A percentile compares a stretch with the other conserved stretches of the same genome.
phyloP scores from a whole-genome alignment of 306 rosid species.

The Citrullus colocynthis region DNA sequence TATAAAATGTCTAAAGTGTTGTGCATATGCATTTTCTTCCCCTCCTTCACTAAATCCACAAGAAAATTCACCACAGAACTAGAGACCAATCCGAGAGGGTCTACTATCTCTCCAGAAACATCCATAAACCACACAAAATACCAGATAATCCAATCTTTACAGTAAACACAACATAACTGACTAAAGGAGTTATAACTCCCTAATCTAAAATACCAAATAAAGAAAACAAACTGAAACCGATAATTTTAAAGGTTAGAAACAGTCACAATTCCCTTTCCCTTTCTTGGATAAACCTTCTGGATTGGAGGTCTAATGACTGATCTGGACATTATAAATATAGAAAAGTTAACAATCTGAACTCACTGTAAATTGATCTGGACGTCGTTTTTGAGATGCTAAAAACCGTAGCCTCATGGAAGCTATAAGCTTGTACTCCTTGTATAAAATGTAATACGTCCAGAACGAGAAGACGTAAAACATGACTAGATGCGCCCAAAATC shows the following conservation, averaged over 20 bases:
- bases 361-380: constrained; percentile 75
- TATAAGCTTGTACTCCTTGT: constrained; percentile 49
- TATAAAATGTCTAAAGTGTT: no score
- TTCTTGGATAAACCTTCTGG: background rate
- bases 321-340: background rate
- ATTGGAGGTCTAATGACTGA: background rate
- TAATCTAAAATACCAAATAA: no score
- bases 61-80: no score
- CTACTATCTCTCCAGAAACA: no score
- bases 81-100: no score
- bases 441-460: constrained; percentile 78
- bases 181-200: no score
- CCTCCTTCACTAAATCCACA: no score
- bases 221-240: background rate
- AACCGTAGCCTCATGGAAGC: constrained; percentile 57
- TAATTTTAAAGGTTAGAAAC: background rate
- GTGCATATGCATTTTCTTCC: no score
- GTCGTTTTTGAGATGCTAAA: constrained; percentile 69
- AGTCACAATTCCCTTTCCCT: background rate
- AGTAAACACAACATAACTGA: no score
- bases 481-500: constrained; percentile 66
- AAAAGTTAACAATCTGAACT: background rate
- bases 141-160: no score
- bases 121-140: no score
- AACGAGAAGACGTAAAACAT: constrained; percentile 68